These are phyloP conservation scores for Kodamaea sp. DNA, from an alignment of 1,139 yeast genomes.

Conservation along the genomic window DNA sequence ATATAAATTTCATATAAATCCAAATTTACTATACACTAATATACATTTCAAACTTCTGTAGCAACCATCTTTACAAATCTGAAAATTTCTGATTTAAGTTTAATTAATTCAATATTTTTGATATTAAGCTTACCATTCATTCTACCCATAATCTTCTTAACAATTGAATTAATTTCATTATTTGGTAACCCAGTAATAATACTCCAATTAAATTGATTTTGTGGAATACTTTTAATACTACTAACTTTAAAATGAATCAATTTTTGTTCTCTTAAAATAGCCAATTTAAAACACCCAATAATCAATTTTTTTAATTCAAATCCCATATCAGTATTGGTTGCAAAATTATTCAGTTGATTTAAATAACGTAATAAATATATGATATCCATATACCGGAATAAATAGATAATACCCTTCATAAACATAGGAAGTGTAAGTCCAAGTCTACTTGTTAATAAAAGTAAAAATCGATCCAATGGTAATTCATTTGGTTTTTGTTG, in stretches of 20 bases:
- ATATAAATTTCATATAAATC: background rate
- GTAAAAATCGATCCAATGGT: slow-evolving; percentile 41
- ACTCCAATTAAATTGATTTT: slow-evolving; percentile 25
- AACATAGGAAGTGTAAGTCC: slow-evolving; percentile 35
- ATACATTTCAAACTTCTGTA: slow-evolving; percentile 21
- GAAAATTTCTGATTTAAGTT: slow-evolving; percentile 40
- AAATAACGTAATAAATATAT: slow-evolving; percentile 45
- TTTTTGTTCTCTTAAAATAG: slow-evolving; percentile 32
- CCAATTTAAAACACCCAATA: slow-evolving; percentile 43
- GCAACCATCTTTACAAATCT: slow-evolving; percentile 46
- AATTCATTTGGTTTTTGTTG: slow-evolving; percentile 27
- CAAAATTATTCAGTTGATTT: slow-evolving; percentile 46
- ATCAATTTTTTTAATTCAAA: slow-evolving; percentile 43
- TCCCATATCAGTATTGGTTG: slow-evolving; percentile 39
- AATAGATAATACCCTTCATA: slow-evolving; percentile 42
- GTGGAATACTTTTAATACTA: slow-evolving; percentile 4
- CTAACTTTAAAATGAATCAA: slow-evolving; percentile 8
- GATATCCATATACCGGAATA: slow-evolving; percentile 49
- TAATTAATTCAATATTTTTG: slow-evolving; percentile 36
- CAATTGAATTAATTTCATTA: slow-evolving; percentile 36
- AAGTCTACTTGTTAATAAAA: slow-evolving; percentile 38
- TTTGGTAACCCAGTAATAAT: slow-evolving; percentile 37
- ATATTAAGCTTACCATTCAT: slow-evolving; percentile 44
- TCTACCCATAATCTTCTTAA: slow-evolving; percentile 36
- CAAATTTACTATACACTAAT: slow-evolving; percentile 6